Conservation (phyloP, 768 basidiomycete genomes). For the Gyrodon lividus region DNA sequence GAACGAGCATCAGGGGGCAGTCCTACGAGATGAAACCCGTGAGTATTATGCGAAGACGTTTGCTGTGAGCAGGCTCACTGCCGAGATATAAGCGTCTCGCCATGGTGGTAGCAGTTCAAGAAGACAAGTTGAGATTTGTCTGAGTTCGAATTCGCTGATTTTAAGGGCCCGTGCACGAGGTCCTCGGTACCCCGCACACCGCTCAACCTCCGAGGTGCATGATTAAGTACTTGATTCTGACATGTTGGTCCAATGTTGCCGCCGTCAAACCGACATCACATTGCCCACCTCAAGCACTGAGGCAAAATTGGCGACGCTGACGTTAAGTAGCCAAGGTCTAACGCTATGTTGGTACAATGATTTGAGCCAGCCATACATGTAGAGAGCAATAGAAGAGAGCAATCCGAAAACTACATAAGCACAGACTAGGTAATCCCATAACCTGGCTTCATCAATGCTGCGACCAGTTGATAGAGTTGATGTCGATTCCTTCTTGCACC, state of each 20-base stretch:
- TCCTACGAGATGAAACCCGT: constrained; percentile 41
- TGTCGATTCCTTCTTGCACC: constrained; percentile 98
- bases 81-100: constrained; percentile 85
- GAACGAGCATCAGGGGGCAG: constrained; percentile 81
- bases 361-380: constrained; percentile 14
- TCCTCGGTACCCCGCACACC: constrained; percentile 19
- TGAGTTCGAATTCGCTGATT: constrained; percentile 32
- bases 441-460: constrained; percentile 41
- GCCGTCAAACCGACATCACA: no score
- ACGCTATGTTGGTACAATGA: constrained; percentile 5
- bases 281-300: no score
- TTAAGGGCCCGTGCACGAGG: constrained; percentile 32
- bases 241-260: no score
- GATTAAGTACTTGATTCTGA: no score
- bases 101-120: constrained; percentile 50
- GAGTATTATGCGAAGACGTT: constrained; percentile 5
- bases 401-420: constrained; percentile 4
- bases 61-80: constrained; percentile 45
- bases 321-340: no score
- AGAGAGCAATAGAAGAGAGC: constrained; percentile 10
- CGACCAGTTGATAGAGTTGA: constrained; percentile 93
- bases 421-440: neutral
- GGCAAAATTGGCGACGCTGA: no score
- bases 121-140: constrained; percentile 25
- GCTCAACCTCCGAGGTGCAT: neutral